Percentiles rank a stretch among this genome's conserved stretches.
phyloP scores from a whole-genome alignment of 306 rosid genomes.

The Prunus mongolica region DNA sequence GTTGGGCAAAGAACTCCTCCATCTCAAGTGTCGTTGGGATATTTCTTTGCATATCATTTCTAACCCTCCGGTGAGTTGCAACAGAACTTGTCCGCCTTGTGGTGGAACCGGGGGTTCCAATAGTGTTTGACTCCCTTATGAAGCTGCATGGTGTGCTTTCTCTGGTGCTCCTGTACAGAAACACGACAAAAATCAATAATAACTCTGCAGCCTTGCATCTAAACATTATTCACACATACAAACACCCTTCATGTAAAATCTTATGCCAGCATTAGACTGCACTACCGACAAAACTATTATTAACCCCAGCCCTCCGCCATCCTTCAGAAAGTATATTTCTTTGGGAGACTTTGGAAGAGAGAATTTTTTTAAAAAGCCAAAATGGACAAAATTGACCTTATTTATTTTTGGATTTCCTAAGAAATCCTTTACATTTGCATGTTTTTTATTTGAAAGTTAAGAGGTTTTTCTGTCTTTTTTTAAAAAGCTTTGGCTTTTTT shows the following conservation, averaged over 20 bases:
- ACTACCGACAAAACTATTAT: background rate
- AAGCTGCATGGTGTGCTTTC: conserved; percentile 84
- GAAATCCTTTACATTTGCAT: too few relatives aligned
- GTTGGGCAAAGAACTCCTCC: conserved; percentile 76
- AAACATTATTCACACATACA: conserved; percentile 4
- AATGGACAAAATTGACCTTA: too few relatives aligned
- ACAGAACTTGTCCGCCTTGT: conserved; percentile 40
- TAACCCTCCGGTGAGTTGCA: conserved; percentile 18
- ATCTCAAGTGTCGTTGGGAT: conserved; percentile 68
- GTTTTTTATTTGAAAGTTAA: too few relatives aligned
- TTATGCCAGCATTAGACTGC: background rate
- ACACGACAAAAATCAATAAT: background rate
- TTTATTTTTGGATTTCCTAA: too few relatives aligned
- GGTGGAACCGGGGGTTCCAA: conserved; percentile 64
- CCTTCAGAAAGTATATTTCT: background rate
- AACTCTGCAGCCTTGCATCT: background rate
- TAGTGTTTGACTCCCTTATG: conserved; percentile 47
- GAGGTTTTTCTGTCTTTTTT: too few relatives aligned
- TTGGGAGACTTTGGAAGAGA: too few relatives aligned
- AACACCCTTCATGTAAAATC: background rate
- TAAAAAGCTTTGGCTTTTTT: too few relatives aligned
- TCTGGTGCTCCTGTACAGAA: conserved; percentile 53
- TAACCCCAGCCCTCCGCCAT: background rate
- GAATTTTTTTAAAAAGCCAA: too few relatives aligned
- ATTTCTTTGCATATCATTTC: conserved; percentile 40